These are phyloP conservation scores for Ustilago vetiveriae DNA, from an alignment of 1,284 basidiomycete species.

Conservation along the genomic window DNA sequence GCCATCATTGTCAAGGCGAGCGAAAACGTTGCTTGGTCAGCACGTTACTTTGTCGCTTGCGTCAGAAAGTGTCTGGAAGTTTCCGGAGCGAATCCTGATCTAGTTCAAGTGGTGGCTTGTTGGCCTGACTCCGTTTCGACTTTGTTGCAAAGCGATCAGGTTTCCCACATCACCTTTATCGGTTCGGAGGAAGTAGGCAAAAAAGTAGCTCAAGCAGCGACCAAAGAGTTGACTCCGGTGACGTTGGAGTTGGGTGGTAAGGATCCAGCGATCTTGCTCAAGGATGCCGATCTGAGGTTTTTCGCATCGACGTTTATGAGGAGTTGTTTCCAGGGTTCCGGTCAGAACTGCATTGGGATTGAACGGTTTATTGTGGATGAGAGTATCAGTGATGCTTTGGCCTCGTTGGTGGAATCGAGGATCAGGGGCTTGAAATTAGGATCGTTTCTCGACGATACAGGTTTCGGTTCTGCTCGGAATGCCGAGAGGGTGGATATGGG, in stretches of 20 bases:
- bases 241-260: slow-evolving; percentile 85
- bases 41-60: slow-evolving; percentile 72
- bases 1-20: slow-evolving; percentile 86
- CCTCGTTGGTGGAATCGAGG: slow-evolving; percentile 63
- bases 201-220: slow-evolving; percentile 83
- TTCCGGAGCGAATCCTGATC: slow-evolving; percentile 80
- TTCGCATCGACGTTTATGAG: slow-evolving; percentile 69
- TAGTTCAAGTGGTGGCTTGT: slow-evolving; percentile 75
- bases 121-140: slow-evolving; percentile 85
- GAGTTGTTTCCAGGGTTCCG: slow-evolving; percentile 76
- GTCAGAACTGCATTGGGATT: slow-evolving; percentile 92
- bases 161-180: slow-evolving; percentile 83
- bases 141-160: slow-evolving; percentile 79
- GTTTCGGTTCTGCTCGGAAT: slow-evolving; percentile 24
- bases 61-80: slow-evolving; percentile 68
- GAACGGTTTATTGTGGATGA: slow-evolving; percentile 88
- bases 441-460: slow-evolving; percentile 59
- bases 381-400: slow-evolving; percentile 78
- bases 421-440: slow-evolving; percentile 54
- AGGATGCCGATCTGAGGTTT: slow-evolving; percentile 69
- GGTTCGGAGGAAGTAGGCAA: slow-evolving; percentile 89
- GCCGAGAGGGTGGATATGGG: slow-evolving; percentile 73
- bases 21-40: slow-evolving; percentile 62
- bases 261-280: slow-evolving; percentile 71
- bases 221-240: slow-evolving; percentile 84